Conservation (phyloP, 2,329 filamentous ascomycete species). For the Sporothrix sp. region DNA sequence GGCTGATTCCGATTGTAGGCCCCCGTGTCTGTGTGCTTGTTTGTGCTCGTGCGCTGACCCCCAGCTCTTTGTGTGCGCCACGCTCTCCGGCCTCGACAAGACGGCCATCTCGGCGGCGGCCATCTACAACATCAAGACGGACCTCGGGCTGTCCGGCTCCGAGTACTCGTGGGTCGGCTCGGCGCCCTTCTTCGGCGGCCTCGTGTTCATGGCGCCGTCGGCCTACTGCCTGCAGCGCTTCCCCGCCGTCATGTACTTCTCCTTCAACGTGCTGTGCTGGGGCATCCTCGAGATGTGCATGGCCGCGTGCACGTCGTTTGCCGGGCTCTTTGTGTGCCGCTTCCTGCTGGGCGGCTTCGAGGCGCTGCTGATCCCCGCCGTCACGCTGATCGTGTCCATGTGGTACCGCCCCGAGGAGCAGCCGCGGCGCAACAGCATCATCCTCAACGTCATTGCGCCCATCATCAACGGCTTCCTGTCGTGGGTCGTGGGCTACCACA, state of each 20-base stretch:
- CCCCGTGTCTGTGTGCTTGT: slow-evolving; percentile 7
- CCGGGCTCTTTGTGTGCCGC: slow-evolving; percentile 18
- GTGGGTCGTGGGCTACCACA: slow-evolving; percentile 20
- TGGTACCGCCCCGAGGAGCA: slow-evolving; percentile 22
- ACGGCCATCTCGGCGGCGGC: slow-evolving; percentile 21
- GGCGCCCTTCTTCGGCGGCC: slow-evolving; percentile 20
- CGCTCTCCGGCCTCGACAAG: slow-evolving; percentile 18
- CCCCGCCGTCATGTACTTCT: slow-evolving; percentile 15
- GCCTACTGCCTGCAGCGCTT: slow-evolving; percentile 19
- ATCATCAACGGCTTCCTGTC: slow-evolving; percentile 21
- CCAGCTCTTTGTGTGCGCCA: slow-evolving; percentile 12
- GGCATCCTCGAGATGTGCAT: slow-evolving; percentile 18
- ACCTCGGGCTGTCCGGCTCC: slow-evolving; percentile 19
- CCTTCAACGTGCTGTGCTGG: slow-evolving; percentile 19
- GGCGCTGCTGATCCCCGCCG: slow-evolving; percentile 18
- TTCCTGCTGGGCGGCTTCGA: slow-evolving; percentile 20
- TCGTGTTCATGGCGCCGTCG: slow-evolving; percentile 20
- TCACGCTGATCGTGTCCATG: slow-evolving; percentile 18
- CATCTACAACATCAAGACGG: slow-evolving; percentile 20
- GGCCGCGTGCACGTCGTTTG: slow-evolving; percentile 18
- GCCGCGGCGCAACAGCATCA: slow-evolving; percentile 22
- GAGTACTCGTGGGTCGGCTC: slow-evolving; percentile 23
- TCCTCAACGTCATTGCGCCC: slow-evolving; percentile 20
- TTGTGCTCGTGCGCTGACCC: no score
- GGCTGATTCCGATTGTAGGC: slow-evolving; percentile 18